Evolutionary conservation across 345 rosid species (phyloP).

Genomic region (Camelina sativa): DNA sequence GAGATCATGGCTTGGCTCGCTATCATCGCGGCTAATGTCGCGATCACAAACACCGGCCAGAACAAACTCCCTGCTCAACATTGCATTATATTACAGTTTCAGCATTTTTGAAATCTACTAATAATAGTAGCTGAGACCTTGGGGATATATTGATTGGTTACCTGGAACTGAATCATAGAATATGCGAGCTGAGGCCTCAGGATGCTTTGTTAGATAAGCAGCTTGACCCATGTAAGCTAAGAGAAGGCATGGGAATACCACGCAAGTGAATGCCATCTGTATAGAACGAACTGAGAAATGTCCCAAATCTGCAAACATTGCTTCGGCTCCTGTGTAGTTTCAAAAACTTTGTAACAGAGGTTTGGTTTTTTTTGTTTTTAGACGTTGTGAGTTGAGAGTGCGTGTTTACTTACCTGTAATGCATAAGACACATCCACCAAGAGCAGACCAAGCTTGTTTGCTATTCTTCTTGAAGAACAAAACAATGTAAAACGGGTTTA

Average conservation of each 20-base stretch:
- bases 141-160: slow-evolving; percentile 23
- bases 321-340: slow-evolving; percentile 82
- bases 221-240: slow-evolving; percentile 98
- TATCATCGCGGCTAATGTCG: slow-evolving; percentile 90
- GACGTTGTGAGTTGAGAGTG: slow-evolving; percentile 16
- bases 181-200: slow-evolving; percentile 62
- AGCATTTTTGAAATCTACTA: neutral
- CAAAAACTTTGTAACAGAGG: slow-evolving; percentile 14
- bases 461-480: slow-evolving; percentile 85
- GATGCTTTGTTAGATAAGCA: slow-evolving; percentile 74
- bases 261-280: slow-evolving; percentile 85
- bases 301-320: slow-evolving; percentile 98
- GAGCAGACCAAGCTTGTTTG: slow-evolving; percentile 82
- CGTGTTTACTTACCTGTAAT: slow-evolving; percentile 64
- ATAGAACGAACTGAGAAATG: slow-evolving; percentile 90
- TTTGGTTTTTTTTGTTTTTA: neutral
- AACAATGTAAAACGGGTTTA: slow-evolving; percentile 82
- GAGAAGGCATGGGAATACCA: slow-evolving; percentile 96
- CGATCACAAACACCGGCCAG: slow-evolving; percentile 90
- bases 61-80: slow-evolving; percentile 66
- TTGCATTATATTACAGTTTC: neutral
- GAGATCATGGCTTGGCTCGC: slow-evolving; percentile 99
- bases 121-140: neutral
- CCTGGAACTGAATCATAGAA: slow-evolving; percentile 96
- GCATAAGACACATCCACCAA: slow-evolving; percentile 96